Evolutionary conservation across 805 yeast genomes (phyloP), one percentile per base, ranked within the genome.

Genomic region (Starmerella vitae): DNA sequence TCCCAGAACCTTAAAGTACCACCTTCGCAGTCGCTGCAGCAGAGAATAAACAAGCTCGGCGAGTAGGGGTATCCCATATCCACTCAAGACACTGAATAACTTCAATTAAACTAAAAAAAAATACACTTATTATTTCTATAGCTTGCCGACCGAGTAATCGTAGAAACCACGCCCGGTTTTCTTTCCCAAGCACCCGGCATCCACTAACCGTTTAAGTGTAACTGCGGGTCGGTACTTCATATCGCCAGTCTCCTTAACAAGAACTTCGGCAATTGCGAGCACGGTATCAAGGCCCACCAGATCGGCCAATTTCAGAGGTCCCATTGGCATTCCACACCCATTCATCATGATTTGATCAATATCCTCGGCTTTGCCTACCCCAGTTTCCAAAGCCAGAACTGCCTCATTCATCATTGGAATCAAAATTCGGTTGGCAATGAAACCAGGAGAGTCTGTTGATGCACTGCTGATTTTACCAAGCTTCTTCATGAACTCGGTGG

Each of bases 271-370:
- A 46, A 64, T 63, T 21, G 66, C 60, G 30, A 62, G 52, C 36
- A 66, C 62, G 6, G 68, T 64, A 45, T 64, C 68, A 15, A 64
- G 56, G 17, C 68, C 68, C 38, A 64, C 61, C 40, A 64, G 62
- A 43, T 64, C 68, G 14, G 68, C 68, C 20, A 64, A 53, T 13
- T 58, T 60, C 22, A 64, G 48, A 3, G 68, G 68, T 5, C 68
- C 68, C 66, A 64, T 62, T 19, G 68, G 68, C 66, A 64, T 60
- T 20, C 67, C 68, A 43, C 68, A 64, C 20, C 68, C 68, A 43
- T 61, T 62, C 51, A 56, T 59, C 67, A 64, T 63, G 47, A 64
- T 64, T 44, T 48, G 60, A 51, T 64, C 68, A 38, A 64, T 62
- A 42, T 62, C 66, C 42, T 64, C 65, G 40, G 56, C 53, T 24